Conservation (phyloP, 805 yeast genomes). For the Cyberlindnera meyerae region DNA sequence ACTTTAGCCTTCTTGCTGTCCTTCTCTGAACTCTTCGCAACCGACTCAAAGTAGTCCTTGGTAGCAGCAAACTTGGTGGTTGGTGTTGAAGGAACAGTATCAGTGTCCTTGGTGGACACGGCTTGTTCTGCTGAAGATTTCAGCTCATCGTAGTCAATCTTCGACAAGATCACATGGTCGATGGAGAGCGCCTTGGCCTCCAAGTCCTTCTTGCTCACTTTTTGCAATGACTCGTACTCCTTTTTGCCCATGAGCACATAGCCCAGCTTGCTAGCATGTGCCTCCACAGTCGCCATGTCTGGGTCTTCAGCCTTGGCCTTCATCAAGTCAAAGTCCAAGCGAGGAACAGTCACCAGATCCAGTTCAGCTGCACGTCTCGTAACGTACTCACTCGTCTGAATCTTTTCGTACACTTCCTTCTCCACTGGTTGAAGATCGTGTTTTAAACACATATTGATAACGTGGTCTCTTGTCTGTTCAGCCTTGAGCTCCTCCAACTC, state of each 20-base stretch:
- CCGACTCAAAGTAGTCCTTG: constrained; percentile 32
- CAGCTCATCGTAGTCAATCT: constrained; percentile 14
- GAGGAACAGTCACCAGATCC: constrained; percentile 10
- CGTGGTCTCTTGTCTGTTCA: constrained; percentile 7
- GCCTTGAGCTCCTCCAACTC: constrained; percentile 4
- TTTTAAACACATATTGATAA: constrained; percentile 5
- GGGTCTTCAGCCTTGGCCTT: constrained; percentile 23
- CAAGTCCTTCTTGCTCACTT: constrained; percentile 28
- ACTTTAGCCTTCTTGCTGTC: constrained; percentile 25
- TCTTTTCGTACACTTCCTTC: constrained; percentile 5
- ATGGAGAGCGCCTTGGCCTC: constrained; percentile 26
- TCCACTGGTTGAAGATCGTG: constrained; percentile 10
- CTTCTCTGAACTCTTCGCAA: constrained; percentile 25
- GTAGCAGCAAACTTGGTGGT: constrained; percentile 29
- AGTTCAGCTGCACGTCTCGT: constrained; percentile 7
- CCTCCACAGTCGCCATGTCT: constrained; percentile 16
- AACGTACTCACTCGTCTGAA: constrained; percentile 10
- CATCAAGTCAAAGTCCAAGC: constrained; percentile 22
- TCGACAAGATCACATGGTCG: constrained; percentile 27
- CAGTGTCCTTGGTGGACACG: too few species aligned
- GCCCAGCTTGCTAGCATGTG: constrained; percentile 19
- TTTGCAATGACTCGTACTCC: constrained; percentile 23
- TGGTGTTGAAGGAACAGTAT: constrained; percentile 17
- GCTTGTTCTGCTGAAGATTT: not conserved
- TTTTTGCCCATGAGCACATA: constrained; percentile 19